These are phyloP conservation scores for Immersiporthe knoxdaviesiana DNA, from an alignment of 2,329 filamentous ascomycete species.

Conservation along the genomic window DNA sequence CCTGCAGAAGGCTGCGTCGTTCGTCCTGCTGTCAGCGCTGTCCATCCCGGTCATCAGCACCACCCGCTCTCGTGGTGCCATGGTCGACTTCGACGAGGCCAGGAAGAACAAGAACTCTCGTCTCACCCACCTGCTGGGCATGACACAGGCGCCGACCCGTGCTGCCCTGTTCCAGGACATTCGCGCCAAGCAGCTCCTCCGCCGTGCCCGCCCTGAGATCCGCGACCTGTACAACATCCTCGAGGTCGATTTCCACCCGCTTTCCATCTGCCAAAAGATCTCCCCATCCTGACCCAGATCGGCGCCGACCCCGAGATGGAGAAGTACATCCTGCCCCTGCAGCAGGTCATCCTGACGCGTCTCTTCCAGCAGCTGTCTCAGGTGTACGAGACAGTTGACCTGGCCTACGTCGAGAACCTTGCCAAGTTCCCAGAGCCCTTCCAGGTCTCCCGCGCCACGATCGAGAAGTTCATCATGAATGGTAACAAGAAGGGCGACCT, in stretches of 20 bases:
- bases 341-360: conserved; percentile 97
- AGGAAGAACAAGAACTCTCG: conserved; percentile 99
- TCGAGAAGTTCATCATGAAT: conserved; percentile 99
- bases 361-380: conserved; percentile 99
- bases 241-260: conserved; percentile 97
- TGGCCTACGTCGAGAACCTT: conserved; percentile 89
- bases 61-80: conserved; percentile 88
- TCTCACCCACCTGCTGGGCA: conserved; percentile 92
- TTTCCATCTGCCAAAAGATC: conserved; percentile 99
- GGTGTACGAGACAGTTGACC: conserved; percentile 96
- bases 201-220: conserved; percentile 91
- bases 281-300: conserved; percentile 95
- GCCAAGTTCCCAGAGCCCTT: conserved; percentile 96
- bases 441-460: conserved; percentile 85
- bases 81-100: conserved; percentile 95
- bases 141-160: conserved; percentile 87
- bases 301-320: conserved; percentile 94
- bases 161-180: conserved; percentile 93
- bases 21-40: conserved; percentile 90
- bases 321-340: conserved; percentile 92
- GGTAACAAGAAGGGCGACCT: conserved; percentile 99
- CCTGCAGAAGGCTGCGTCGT: conserved; percentile 91
- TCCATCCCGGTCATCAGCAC: conserved; percentile 99
- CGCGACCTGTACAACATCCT: conserved; percentile 97
- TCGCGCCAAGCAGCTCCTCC: conserved; percentile 89